Conservation (phyloP, 352 stramenopile genomes). For the Phytophthora pinifolia region DNA sequence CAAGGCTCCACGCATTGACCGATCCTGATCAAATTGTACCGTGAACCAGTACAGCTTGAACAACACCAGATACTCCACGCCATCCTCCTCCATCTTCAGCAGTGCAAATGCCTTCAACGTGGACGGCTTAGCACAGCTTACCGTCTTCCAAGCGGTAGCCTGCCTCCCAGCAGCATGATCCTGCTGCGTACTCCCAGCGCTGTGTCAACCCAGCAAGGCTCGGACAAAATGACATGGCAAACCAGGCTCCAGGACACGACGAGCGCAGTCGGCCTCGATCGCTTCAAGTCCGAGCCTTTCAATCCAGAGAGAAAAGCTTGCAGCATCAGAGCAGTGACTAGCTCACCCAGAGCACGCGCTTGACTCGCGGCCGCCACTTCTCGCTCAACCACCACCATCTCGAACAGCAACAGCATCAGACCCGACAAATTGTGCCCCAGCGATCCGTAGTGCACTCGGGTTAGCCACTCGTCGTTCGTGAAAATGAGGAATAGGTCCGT, state of each 20-base stretch:
- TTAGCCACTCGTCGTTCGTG: slow-evolving; percentile 14
- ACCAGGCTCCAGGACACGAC: slow-evolving; percentile 26
- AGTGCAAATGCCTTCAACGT: slow-evolving; percentile 17
- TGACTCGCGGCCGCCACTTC: slow-evolving; percentile 8
- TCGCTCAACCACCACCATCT: slow-evolving; percentile 22
- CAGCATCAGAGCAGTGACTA: slow-evolving; percentile 5
- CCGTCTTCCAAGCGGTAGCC: slow-evolving; percentile 11
- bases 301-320: slow-evolving; percentile 19
- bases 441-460: slow-evolving; percentile 21
- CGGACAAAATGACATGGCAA: slow-evolving; percentile 12
- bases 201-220: slow-evolving; percentile 19
- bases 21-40: slow-evolving; percentile 16
- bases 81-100: slow-evolving; percentile 15
- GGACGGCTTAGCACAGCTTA: slow-evolving; percentile 11
- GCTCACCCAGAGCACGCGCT: slow-evolving; percentile 17
- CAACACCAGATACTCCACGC: slow-evolving; percentile 13
- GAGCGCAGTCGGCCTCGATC: slow-evolving; percentile 12
- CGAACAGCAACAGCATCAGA: slow-evolving; percentile 26
- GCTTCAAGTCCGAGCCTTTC: slow-evolving; percentile 19
- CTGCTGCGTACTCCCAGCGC: slow-evolving; percentile 15
- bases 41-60: slow-evolving; percentile 21
- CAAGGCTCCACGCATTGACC: slow-evolving; percentile 15
- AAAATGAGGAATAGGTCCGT: slow-evolving; percentile 26
- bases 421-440: slow-evolving; percentile 29
- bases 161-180: slow-evolving; percentile 9